Evolutionary conservation across 2,329 filamentous ascomycete genomes (phyloP).

Genomic region (Tolypocladium endophyticum): DNA sequence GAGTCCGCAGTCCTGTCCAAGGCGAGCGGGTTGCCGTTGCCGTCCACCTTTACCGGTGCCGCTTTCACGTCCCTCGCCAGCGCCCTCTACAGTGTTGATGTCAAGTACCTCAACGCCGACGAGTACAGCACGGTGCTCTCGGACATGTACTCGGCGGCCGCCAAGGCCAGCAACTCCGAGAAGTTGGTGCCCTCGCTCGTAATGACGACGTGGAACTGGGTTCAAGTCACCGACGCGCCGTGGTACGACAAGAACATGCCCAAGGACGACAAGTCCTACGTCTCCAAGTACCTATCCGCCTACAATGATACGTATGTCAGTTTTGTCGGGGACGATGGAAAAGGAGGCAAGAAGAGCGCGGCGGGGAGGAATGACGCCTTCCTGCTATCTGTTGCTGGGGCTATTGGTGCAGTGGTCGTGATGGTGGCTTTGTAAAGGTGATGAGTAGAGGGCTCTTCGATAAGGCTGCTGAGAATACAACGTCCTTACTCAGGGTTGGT

Average conservation of each 20-base stretch:
- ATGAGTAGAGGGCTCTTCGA: neutral
- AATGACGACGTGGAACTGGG: neutral
- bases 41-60: neutral
- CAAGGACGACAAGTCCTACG: neutral
- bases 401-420: neutral
- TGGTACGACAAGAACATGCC: neutral
- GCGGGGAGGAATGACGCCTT: neutral
- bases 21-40: neutral
- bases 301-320: neutral
- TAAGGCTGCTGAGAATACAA: neutral
- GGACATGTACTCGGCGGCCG: constrained; percentile 8
- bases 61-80: neutral
- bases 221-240: neutral
- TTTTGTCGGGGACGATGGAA: neutral
- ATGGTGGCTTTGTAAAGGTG: neutral
- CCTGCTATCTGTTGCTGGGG: neutral
- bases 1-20: neutral
- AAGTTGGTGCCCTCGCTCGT: constrained; percentile 5
- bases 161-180: constrained; percentile 5
- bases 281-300: neutral
- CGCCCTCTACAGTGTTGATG: constrained; percentile 2
- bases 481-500: neutral
- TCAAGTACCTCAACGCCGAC: constrained; percentile 1
- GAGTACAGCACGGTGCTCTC: constrained; percentile 5
- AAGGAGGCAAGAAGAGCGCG: neutral